phyloP scores from a whole-genome alignment of 257 asterid species.

The Avicennia marina region DNA sequence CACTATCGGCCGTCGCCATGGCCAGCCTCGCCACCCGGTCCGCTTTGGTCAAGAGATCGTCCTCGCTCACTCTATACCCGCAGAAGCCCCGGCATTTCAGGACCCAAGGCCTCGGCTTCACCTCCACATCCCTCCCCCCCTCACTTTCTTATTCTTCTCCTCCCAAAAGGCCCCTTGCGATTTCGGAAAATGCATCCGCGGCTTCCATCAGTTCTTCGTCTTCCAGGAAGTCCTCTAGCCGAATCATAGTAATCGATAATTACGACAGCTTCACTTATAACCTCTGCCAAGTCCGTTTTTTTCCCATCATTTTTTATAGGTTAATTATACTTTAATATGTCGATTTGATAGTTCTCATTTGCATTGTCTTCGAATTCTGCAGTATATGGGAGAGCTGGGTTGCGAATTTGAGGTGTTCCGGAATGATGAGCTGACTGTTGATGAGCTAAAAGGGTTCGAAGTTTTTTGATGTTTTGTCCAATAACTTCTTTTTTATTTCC shows the following conservation, averaged over 20 bases:
- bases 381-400: constrained; percentile 97
- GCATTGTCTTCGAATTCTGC: neutral
- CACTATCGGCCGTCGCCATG: constrained; percentile 23
- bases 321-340: neutral
- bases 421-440: constrained; percentile 89
- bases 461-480: no score
- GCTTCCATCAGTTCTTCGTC: constrained; percentile 25
- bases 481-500: no score
- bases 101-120: constrained; percentile 21
- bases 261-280: constrained; percentile 97
- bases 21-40: constrained; percentile 22
- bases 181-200: constrained; percentile 26
- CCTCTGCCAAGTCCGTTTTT: constrained; percentile 71
- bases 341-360: neutral
- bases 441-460: constrained; percentile 61
- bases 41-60: constrained; percentile 17
- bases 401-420: constrained; percentile 83
- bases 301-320: neutral
- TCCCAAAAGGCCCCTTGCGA: neutral
- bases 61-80: constrained; percentile 13
- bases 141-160: neutral
- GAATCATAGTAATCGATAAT: constrained; percentile 82
- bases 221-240: constrained; percentile 15
- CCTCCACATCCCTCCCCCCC: constrained; percentile 16
- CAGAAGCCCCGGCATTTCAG: constrained; percentile 11